A percentile compares a stretch with the other conserved stretches of the same genome.
phyloP scores from a whole-genome alignment of 2,329 filamentous ascomycete genomes.

The Myriosclerotinia duriaeana region DNA sequence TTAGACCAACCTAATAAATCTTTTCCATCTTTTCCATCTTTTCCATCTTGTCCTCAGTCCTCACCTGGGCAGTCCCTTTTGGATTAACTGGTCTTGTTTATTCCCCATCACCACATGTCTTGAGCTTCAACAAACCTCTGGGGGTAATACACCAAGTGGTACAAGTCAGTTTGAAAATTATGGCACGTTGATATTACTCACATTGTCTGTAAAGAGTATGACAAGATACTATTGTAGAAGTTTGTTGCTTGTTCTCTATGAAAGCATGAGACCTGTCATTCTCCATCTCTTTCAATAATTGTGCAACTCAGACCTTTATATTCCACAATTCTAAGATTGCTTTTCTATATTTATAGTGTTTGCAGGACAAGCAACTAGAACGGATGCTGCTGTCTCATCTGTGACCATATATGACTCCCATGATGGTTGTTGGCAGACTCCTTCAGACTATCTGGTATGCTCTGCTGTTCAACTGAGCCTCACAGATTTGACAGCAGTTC shows the following conservation, averaged over 20 bases:
- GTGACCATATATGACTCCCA: slow-evolving; percentile 10
- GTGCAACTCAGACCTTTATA: not conserved
- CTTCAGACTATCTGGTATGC: not conserved
- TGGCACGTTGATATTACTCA: slow-evolving; percentile 6
- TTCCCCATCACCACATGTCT: not conserved
- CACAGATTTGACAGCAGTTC: not conserved
- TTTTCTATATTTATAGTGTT: slow-evolving; percentile 9
- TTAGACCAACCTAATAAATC: not conserved
- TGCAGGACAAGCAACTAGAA: slow-evolving; percentile 1
- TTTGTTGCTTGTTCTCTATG: slow-evolving; percentile 13
- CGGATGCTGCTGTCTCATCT: not conserved
- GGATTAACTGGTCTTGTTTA: too few species aligned
- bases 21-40: too few species aligned
- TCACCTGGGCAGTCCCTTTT: too few species aligned
- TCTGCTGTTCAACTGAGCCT: not conserved
- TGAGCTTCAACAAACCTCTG: slow-evolving; percentile 1
- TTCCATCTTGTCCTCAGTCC: too few species aligned
- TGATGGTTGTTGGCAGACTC: not conserved
- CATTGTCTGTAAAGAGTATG: not conserved
- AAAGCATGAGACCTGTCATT: not conserved
- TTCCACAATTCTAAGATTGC: not conserved
- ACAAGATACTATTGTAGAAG: not conserved
- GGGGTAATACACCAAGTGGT: not conserved
- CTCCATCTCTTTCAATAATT: not conserved
- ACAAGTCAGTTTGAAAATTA: not conserved